Base-by-base conservation (phyloP, 2,329 filamentous ascomycete genomes). In the Fusarium subglutinans region DNA sequence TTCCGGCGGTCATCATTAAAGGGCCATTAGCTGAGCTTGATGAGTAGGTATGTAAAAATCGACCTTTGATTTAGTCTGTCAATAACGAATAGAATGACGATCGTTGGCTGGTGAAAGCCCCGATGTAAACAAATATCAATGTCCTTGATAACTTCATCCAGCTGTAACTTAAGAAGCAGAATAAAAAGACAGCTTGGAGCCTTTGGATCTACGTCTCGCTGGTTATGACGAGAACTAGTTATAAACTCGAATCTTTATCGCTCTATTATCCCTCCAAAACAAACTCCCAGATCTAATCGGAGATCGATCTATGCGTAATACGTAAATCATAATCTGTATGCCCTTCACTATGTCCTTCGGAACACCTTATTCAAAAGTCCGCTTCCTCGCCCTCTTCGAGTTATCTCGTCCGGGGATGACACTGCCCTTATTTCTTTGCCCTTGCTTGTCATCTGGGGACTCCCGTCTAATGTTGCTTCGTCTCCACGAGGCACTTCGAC, bases 321-420 rank as follows among this genome's bases (percentile, higher is more conserved):
- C 56, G 38, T 57, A 59, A 69, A 65, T 44, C 53, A 48, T 64
- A 63, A 66, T 37, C 35, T n/a, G n/a, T 41, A n/a, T 43, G 10
- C 18, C 17, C 38, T 62, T 44, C 30, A 20, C 33, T 72, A 79
- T 66, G 70, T 68, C 61, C 80, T 78, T 57, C 81, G 76, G 50
- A 83, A 82, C 71, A 83, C 80, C 76, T 83, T 83, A 45, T 79
- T 81, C 26, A 84, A 76, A 56, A 83, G 67, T 28, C 79, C 77
- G 22, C 78, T 78, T 33, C 81, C 78, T 22, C 82, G 78, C 40
- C 78, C 75, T 61, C 73, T 72, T 45, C 77, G 73, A 26, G 76
- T 68, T 64, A 64, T 50, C 45, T 75, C 76, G 35, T 77, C 77
- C 30, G 67, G 66, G 6, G 73, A 64, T 35, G 64, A 40, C 35